Evolutionary conservation across 176 grass and related monocot species (phyloP).

Genomic region (Ensete ventricosum): DNA sequence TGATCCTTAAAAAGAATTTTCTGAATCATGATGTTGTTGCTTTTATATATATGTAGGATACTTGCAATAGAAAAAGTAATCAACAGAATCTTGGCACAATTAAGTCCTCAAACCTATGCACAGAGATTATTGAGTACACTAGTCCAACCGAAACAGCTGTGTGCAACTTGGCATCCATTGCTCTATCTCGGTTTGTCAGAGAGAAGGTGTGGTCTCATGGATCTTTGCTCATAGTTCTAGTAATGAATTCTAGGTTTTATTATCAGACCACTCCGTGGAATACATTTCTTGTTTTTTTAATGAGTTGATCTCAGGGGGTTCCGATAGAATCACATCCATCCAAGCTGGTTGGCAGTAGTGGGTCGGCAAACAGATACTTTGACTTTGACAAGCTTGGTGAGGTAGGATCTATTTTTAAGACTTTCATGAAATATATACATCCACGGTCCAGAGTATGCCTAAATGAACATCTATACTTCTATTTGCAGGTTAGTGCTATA

Average conservation of each 20-base stretch:
- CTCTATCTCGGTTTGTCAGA: conserved; percentile 91
- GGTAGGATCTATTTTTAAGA: conserved; percentile 30
- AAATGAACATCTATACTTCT: conserved; percentile 15
- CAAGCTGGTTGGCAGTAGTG: conserved; percentile 77
- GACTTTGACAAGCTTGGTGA: conserved; percentile 94
- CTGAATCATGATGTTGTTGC: conserved; percentile 3
- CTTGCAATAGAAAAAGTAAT: conserved; percentile 98
- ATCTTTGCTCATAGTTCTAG: background rate
- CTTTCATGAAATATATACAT: too few species aligned
- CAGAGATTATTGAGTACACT: conserved; percentile 93
- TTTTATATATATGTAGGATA: conserved; percentile 47
- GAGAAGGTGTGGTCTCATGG: conserved; percentile 61
- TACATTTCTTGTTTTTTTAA: background rate
- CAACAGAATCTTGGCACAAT: conserved; percentile 98
- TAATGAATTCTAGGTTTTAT: background rate
- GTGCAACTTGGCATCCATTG: conserved; percentile 94
- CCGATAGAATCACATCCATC: conserved; percentile 94
- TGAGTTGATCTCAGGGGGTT: conserved; percentile 42
- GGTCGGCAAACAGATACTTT: conserved; percentile 79
- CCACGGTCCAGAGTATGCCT: background rate
- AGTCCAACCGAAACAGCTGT: conserved; percentile 89
- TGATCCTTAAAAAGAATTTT: background rate
- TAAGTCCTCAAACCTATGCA: conserved; percentile 95
- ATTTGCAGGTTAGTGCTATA: conserved; percentile 59
- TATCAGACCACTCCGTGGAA: conserved; percentile 1